phyloP scores from a whole-genome alignment of 1,139 yeast genomes.

The Blastobotrys buckinghamii region DNA sequence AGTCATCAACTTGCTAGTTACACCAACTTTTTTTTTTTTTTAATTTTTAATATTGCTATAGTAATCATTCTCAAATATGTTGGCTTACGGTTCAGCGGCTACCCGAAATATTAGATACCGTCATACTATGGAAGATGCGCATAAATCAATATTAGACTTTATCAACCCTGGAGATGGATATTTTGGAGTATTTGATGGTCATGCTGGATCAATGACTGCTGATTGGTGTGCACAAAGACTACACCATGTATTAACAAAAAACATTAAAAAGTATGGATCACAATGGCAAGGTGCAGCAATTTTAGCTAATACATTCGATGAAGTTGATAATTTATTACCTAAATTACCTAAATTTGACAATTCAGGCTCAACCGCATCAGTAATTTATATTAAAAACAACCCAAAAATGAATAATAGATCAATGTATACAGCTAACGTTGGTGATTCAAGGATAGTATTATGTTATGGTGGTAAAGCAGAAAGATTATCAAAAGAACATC shows the following conservation, averaged over 20 bases:
- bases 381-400: slow-evolving; percentile 42
- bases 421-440: slow-evolving; percentile 80
- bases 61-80: no score
- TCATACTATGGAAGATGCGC: slow-evolving; percentile 94
- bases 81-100: slow-evolving; percentile 8
- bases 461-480: slow-evolving; percentile 55
- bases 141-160: slow-evolving; percentile 85
- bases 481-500: slow-evolving; percentile 74
- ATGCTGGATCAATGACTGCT: slow-evolving; percentile 92
- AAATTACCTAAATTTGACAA: slow-evolving; percentile 47
- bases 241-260: slow-evolving; percentile 57
- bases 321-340: slow-evolving; percentile 67
- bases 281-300: slow-evolving; percentile 30
- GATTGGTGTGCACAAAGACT: slow-evolving; percentile 91
- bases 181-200: slow-evolving; percentile 97
- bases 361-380: slow-evolving; percentile 94
- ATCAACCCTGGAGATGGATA: slow-evolving; percentile 94
- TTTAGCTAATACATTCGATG: slow-evolving; percentile 45
- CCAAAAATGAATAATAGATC: slow-evolving; percentile 5
- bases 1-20: no score
- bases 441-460: slow-evolving; percentile 72
- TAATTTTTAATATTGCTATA: no score
- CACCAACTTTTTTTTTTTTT: no score
- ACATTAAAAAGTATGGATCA: slow-evolving; percentile 35
- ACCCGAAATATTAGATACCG: slow-evolving; percentile 60